Percentiles rank a stretch among this genome's conserved stretches.
Conservation (phyloP, 257 asterid species). For the Primulina eburnea region DNA sequence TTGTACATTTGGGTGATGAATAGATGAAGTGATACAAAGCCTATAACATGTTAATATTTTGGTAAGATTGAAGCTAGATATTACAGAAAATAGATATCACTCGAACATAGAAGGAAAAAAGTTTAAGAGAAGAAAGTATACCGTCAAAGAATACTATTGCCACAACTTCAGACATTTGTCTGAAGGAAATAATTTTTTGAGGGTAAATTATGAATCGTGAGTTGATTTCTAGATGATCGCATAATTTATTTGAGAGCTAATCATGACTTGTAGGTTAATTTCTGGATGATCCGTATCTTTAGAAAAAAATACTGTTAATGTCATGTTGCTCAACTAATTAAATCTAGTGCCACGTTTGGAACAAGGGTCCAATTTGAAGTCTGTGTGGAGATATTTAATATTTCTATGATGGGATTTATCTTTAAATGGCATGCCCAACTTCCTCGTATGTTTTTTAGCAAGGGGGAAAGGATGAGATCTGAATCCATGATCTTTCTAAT, state of each 20-base stretch:
- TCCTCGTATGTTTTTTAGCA: not conserved
- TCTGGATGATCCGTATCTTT: constrained; percentile 8
- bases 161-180: constrained; percentile 4
- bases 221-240: too few species aligned
- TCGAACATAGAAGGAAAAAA: not conserved
- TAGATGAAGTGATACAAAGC: not conserved
- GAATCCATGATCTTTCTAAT: not conserved
- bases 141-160: not conserved
- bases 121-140: not conserved
- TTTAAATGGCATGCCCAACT: not conserved
- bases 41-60: constrained; percentile 2
- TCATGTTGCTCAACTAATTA: not conserved
- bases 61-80: not conserved
- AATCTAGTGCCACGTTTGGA: not conserved
- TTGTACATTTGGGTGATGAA: not conserved
- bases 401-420: not conserved
- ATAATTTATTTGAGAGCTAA: not conserved
- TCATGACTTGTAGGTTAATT: not conserved
- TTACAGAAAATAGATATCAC: not conserved
- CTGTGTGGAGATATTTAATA: not conserved
- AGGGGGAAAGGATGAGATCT: not conserved
- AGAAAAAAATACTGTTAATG: not conserved
- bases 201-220: not conserved
- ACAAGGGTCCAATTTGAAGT: constrained; percentile 11
- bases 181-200: constrained; percentile 1